A percentile compares a stretch with the other conserved stretches of the same genome.
Conservation (phyloP, 257 asterid genomes). For the Ballota nigra region DNA sequence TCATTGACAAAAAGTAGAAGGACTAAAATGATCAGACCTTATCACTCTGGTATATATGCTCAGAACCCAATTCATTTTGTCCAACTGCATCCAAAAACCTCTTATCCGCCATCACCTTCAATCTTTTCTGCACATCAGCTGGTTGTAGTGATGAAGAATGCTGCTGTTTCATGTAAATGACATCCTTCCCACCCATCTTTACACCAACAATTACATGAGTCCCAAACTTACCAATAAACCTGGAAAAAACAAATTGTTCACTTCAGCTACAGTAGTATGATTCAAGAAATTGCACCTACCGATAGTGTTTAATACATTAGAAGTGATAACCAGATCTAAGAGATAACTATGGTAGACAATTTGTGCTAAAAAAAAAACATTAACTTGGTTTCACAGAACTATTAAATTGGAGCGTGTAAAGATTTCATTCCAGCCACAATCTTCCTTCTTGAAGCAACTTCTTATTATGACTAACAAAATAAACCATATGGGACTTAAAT, state of each 20-base stretch:
- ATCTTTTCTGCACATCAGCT: constrained; percentile 76
- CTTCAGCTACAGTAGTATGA: constrained; percentile 16
- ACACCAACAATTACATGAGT: constrained; percentile 93
- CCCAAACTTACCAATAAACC: constrained; percentile 92
- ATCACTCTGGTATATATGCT: constrained; percentile 40
- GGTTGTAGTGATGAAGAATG: constrained; percentile 86
- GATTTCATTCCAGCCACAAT: not conserved
- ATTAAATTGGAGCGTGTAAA: not conserved
- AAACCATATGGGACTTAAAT: not conserved
- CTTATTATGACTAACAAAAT: not conserved
- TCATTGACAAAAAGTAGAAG: constrained; percentile 16
- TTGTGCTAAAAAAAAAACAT: constrained; percentile 1
- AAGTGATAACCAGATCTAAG: not conserved
- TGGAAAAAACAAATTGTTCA: constrained; percentile 23
- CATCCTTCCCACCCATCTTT: constrained; percentile 99
- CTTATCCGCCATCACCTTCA: constrained; percentile 83
- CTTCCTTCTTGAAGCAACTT: not conserved
- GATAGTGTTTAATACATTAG: not conserved
- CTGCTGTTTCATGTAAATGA: constrained; percentile 84
- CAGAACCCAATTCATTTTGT: constrained; percentile 42
- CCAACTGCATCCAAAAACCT: constrained; percentile 68
- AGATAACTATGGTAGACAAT: not conserved
- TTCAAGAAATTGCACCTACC: not conserved
- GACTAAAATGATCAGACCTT: constrained; percentile 50
- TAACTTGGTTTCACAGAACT: not conserved